Percentiles rank a stretch among this genome's conserved stretches.
These are phyloP conservation scores for Picea abies DNA, from an alignment of 83 land plant species.

Conservation along the genomic window DNA sequence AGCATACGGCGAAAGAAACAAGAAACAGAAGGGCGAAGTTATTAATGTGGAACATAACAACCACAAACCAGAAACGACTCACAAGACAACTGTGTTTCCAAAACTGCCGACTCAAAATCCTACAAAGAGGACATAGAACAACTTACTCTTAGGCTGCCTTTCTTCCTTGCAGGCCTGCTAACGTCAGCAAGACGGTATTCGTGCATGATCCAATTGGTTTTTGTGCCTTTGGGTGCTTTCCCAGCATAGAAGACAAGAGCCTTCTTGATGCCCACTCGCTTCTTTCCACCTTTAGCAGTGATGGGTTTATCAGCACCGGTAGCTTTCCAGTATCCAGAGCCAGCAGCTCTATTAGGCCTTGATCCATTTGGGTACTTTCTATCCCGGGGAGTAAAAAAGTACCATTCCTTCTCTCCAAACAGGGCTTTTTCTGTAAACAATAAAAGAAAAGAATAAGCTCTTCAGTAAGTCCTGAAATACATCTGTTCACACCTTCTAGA, in stretches of 20 bases:
- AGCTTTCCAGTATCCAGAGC: slow-evolving; percentile 21
- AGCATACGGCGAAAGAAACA: too few relatives aligned
- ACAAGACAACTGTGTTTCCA: too few relatives aligned
- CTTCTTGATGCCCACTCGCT: slow-evolving; percentile 16
- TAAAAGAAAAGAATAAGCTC: not conserved
- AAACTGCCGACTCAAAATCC: too few relatives aligned
- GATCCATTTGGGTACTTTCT: slow-evolving; percentile 22
- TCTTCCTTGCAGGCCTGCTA: slow-evolving; percentile 9
- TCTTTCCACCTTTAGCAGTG: slow-evolving; percentile 6
- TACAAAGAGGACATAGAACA: too few relatives aligned
- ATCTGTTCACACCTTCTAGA: not conserved
- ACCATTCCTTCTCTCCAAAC: slow-evolving; percentile 23
- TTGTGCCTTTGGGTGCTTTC: slow-evolving; percentile 17
- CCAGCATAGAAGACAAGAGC: slow-evolving; percentile 21
- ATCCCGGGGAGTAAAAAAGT: slow-evolving; percentile 18
- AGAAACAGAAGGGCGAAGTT: too few relatives aligned
- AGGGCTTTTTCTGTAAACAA: slow-evolving; percentile 15
- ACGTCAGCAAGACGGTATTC: slow-evolving; percentile 10
- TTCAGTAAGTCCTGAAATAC: too few relatives aligned
- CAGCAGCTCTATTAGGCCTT: slow-evolving; percentile 18
- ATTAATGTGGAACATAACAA: too few relatives aligned
- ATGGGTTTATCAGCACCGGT: slow-evolving; percentile 21
- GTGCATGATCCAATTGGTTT: slow-evolving; percentile 22
- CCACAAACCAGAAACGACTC: too few relatives aligned
- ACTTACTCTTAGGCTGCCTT: slow-evolving; percentile 15